Conservation (phyloP, 345 rosid species). For the Geranium rotundifolium region DNA sequence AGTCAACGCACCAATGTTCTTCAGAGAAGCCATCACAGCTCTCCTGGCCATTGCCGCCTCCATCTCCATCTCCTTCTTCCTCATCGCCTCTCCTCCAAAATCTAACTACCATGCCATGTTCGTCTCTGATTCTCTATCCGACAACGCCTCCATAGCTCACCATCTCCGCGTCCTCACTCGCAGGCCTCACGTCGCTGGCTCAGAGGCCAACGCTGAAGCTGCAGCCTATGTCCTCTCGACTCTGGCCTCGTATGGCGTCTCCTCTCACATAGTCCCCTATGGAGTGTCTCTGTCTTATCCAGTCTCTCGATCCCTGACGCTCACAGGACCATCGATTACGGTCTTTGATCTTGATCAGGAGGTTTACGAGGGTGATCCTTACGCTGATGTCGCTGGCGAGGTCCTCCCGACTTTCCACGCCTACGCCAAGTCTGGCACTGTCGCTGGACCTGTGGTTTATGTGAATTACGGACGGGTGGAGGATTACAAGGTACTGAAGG, state of each 20-base stretch:
- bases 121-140: conserved; percentile 43
- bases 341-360: conserved; percentile 40
- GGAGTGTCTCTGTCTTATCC: conserved; percentile 63
- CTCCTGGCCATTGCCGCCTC: conserved; percentile 30
- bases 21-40: conserved; percentile 18
- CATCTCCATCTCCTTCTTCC: conserved; percentile 24
- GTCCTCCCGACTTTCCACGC: conserved; percentile 67
- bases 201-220: conserved; percentile 63
- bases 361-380: conserved; percentile 48
- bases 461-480: conserved; percentile 67
- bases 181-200: conserved; percentile 71
- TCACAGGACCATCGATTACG: conserved; percentile 21
- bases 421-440: conserved; percentile 67
- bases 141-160: conserved; percentile 47
- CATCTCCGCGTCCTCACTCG: conserved; percentile 65
- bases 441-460: conserved; percentile 43
- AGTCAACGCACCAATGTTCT: conserved; percentile 20
- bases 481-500: conserved; percentile 37
- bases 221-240: conserved; percentile 48
- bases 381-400: conserved; percentile 44
- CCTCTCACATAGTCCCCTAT: conserved; percentile 38
- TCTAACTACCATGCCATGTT: conserved; percentile 43
- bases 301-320: conserved; percentile 39
- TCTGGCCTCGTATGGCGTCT: conserved; percentile 31
- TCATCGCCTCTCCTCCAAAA: conserved; percentile 30